Evolutionary conservation across 768 basidiomycete genomes (phyloP).

Genomic region (Pisolithus tinctorius): DNA sequence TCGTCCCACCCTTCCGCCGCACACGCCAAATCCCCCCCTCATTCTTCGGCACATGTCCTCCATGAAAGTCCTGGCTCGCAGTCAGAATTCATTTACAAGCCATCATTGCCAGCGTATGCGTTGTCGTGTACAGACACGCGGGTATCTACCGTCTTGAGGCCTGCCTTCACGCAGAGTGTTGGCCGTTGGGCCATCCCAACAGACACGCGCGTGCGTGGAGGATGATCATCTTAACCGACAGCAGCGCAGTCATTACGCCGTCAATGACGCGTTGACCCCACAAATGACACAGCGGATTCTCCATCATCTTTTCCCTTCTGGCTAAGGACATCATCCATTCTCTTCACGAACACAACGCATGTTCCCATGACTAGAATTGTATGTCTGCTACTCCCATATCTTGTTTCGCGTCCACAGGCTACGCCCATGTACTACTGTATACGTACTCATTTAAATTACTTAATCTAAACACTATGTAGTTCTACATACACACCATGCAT

Average conservation of each 20-base stretch:
- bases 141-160: slow-evolving; percentile 29
- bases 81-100: slow-evolving; percentile 23
- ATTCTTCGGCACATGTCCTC: not conserved
- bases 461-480: not conserved
- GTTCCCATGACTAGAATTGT: not conserved
- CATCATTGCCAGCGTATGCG: slow-evolving; percentile 26
- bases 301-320: not conserved
- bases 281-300: not conserved
- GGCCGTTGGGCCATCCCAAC: not conserved
- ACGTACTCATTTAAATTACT: not conserved
- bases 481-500: not conserved
- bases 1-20: not conserved
- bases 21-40: not conserved
- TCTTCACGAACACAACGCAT: not conserved
- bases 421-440: not conserved
- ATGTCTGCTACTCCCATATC: not conserved
- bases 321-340: not conserved
- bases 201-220: slow-evolving; percentile 6
- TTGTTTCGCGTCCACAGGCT: not conserved
- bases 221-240: not conserved
- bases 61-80: not conserved
- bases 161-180: slow-evolving; percentile 22
- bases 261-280: too few species aligned
- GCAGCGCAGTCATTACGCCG: not conserved
- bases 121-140: slow-evolving; percentile 26